Percentiles rank a stretch among this genome's conserved stretches.
Evolutionary conservation across 345 rosid species (phyloP).

Genomic region (Eucalyptus tenuipes): DNA sequence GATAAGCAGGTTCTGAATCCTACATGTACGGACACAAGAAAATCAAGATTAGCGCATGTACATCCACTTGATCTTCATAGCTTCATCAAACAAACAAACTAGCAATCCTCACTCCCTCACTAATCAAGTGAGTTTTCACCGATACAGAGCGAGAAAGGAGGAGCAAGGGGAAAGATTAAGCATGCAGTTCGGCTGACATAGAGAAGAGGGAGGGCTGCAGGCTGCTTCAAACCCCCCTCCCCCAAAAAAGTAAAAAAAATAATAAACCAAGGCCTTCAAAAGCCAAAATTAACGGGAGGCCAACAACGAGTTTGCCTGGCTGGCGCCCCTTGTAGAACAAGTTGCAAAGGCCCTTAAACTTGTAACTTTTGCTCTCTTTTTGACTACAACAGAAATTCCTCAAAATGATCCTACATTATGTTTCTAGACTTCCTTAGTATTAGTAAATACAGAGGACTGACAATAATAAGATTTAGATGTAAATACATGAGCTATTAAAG

Average conservation of each 20-base stretch:
- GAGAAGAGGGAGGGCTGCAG: neutral
- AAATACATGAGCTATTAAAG: neutral
- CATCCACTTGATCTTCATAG: neutral
- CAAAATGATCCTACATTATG: neutral
- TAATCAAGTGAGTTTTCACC: neutral
- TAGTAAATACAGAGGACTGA: neutral
- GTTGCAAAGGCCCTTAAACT: neutral
- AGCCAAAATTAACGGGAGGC: neutral
- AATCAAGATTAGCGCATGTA: neutral
- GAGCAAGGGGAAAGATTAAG: too few species aligned
- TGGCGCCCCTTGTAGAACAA: neutral
- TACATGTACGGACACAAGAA: neutral
- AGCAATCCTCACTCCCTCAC: neutral
- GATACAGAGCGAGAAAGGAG: neutral
- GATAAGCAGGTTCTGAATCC: conserved; percentile 55
- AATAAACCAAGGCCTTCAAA: neutral
- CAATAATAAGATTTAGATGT: neutral
- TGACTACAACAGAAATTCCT: neutral
- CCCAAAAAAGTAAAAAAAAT: too few species aligned
- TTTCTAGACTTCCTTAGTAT: neutral
- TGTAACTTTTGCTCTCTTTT: neutral
- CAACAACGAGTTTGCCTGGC: neutral
- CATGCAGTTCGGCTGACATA: too few species aligned
- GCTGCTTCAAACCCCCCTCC: neutral
- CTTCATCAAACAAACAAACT: neutral